Conservation (phyloP, 345 rosid species). For the Populus davidiana region DNA sequence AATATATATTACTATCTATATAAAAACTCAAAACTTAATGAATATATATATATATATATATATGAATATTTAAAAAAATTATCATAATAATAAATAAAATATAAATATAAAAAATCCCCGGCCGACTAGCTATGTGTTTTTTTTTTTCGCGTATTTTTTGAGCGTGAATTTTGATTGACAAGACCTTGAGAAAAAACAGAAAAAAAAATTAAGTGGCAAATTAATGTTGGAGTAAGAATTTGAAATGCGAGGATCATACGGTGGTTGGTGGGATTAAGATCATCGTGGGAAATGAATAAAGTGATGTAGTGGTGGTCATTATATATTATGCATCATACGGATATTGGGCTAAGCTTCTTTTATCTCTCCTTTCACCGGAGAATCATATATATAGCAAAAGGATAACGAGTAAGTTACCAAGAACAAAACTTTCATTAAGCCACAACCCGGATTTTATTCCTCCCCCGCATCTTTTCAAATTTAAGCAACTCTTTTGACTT, state of each 20-base stretch:
- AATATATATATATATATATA: no score
- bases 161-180: no score
- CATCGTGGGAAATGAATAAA: slow-evolving; percentile 17
- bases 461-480: slow-evolving; percentile 23
- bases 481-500: slow-evolving; percentile 39
- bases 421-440: slow-evolving; percentile 14
- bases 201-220: neutral
- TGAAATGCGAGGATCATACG: neutral
- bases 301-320: neutral
- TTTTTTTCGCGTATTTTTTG: no score
- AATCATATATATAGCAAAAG: slow-evolving; percentile 6
- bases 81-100: no score
- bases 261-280: neutral
- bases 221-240: neutral
- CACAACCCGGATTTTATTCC: slow-evolving; percentile 29
- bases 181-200: no score
- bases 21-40: no score
- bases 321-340: no score
- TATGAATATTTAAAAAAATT: no score
- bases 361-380: neutral
- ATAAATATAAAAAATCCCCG: no score
- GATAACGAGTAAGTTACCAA: neutral
- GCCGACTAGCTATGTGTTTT: no score
- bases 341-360: neutral
- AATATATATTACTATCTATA: no score